Evolutionary conservation across 495 filamentous ascomycete genomes (phyloP).

Genomic region (Neurospora sp.): DNA sequence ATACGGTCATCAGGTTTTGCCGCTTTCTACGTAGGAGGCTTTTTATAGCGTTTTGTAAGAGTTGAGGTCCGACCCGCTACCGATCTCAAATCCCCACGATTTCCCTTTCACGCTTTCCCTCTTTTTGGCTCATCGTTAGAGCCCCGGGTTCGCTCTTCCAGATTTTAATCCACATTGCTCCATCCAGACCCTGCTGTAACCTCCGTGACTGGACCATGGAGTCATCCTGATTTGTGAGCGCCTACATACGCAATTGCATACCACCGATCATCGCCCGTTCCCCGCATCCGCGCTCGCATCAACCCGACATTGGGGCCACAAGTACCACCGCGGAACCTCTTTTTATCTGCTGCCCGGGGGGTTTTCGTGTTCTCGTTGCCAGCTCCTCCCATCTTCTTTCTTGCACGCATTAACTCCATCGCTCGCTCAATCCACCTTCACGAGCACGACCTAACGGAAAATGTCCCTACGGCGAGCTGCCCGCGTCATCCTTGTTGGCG

Average conservation of each 20-base stretch:
- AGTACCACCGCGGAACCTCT: neutral
- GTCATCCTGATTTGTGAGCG: neutral
- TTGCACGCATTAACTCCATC: neutral
- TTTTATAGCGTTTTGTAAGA: neutral
- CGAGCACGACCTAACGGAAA: neutral
- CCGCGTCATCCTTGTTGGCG: slow-evolving; percentile 87
- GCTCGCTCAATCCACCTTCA: neutral
- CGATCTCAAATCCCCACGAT: neutral
- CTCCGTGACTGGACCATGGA: neutral
- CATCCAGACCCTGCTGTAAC: neutral
- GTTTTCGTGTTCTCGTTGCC: neutral
- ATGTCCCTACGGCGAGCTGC: slow-evolving; percentile 72
- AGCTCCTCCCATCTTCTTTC: neutral
- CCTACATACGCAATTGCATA: neutral
- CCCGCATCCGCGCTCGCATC: neutral
- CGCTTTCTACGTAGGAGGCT: neutral
- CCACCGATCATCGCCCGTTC: slow-evolving; percentile 1
- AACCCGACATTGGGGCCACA: neutral
- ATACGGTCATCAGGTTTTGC: neutral
- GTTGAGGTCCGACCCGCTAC: neutral
- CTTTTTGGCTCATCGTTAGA: neutral
- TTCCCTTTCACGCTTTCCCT: neutral
- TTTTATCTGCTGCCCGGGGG: neutral
- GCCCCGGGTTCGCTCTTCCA: neutral
- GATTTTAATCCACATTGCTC: neutral